phyloP scores from a whole-genome alignment of 108 stramenopile species.

The Fistulifera pelliculosa region DNA sequence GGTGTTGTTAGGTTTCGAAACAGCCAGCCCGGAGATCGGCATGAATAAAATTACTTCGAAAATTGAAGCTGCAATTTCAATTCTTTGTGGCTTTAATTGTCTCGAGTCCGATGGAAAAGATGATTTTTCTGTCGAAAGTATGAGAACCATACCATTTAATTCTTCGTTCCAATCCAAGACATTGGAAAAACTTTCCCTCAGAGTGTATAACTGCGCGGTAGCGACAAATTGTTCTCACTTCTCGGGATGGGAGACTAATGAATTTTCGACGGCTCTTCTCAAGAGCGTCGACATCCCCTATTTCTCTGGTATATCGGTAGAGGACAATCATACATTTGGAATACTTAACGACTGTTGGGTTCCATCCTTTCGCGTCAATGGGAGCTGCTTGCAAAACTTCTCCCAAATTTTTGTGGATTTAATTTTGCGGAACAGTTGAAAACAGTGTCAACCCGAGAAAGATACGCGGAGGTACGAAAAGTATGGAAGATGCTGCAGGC shows the following conservation, averaged over 20 bases:
- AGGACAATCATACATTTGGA: conserved; percentile 41
- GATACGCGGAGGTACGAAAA: conserved; percentile 39
- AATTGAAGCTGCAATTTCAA: conserved; percentile 15
- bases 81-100: neutral
- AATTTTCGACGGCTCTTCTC: conserved; percentile 51
- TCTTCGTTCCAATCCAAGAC: conserved; percentile 2
- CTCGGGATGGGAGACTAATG: conserved; percentile 72
- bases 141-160: neutral
- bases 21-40: neutral
- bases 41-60: conserved; percentile 39
- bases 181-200: conserved; percentile 33
- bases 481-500: conserved; percentile 19
- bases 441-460: conserved; percentile 22
- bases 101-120: neutral
- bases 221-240: conserved; percentile 64
- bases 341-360: conserved; percentile 14
- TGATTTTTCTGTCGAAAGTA: neutral
- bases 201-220: conserved; percentile 59
- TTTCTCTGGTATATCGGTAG: conserved; percentile 54
- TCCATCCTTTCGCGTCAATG: conserved; percentile 37
- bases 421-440: conserved; percentile 25
- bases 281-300: conserved; percentile 28
- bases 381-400: conserved; percentile 25
- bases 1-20: neutral
- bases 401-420: conserved; percentile 35